Conservation (phyloP, 177 flowering plant species). For the Vitis hybrid region DNA sequence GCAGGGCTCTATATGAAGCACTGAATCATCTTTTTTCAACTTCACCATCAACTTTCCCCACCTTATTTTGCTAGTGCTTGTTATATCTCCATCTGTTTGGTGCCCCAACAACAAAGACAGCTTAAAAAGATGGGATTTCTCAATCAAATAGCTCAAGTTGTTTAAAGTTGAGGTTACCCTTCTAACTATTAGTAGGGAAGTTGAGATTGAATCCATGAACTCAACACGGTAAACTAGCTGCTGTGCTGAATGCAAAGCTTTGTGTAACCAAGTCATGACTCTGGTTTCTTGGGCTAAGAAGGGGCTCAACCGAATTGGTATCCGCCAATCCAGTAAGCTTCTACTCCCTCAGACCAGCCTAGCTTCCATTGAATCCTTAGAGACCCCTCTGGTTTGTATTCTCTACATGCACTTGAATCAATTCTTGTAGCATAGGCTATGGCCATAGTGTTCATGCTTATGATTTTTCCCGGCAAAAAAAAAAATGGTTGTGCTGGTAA, state of each 20-base stretch:
- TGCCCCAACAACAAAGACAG: constrained; percentile 4
- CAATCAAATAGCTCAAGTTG: constrained; percentile 6
- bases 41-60: neutral
- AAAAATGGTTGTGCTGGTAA: neutral
- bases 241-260: too few relatives aligned
- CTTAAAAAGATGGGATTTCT: constrained; percentile 5
- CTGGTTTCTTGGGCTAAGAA: constrained; percentile 22
- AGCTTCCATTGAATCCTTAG: neutral
- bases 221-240: neutral
- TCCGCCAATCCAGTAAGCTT: neutral
- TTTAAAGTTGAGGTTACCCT: neutral
- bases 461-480: too few relatives aligned
- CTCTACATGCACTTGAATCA: neutral
- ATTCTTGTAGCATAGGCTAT: neutral
- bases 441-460: neutral
- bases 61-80: neutral
- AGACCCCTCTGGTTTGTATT: neutral
- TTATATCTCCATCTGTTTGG: constrained; percentile 6
- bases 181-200: too few relatives aligned
- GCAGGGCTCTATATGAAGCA: neutral
- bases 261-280: constrained; percentile 3
- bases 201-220: neutral
- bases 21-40: neutral
- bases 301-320: constrained; percentile 5
- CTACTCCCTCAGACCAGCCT: neutral